A percentile compares a stretch with the other conserved stretches of the same genome.
Conservation (phyloP, 208 protist genomes). For the Leishmania braziliensis region DNA sequence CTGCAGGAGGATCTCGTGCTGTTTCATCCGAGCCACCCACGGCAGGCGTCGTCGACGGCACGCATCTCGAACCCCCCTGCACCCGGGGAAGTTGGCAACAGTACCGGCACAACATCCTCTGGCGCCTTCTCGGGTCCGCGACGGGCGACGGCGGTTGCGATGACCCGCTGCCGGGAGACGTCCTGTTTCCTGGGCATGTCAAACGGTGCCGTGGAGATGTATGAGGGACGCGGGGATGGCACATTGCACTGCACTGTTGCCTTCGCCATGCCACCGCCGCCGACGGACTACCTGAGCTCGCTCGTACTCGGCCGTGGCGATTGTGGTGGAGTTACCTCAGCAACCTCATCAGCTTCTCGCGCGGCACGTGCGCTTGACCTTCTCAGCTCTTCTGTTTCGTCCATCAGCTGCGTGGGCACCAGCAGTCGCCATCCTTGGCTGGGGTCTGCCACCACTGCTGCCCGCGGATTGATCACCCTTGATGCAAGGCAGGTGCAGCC, state of each 20-base stretch:
- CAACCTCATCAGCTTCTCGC: background rate
- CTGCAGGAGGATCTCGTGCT: conserved; percentile 71
- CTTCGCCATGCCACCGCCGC: conserved; percentile 63
- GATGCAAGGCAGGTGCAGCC: conserved; percentile 48
- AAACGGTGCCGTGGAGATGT: conserved; percentile 59
- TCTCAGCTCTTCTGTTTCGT: conserved; percentile 43
- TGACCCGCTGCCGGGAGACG: conserved; percentile 57
- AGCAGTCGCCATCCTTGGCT: conserved; percentile 54
- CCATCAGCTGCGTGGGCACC: conserved; percentile 58
- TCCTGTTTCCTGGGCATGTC: conserved; percentile 63
- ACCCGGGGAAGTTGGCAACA: background rate
- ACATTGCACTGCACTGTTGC: conserved; percentile 29
- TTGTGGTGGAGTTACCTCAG: conserved; percentile 2
- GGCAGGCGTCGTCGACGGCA: conserved; percentile 37
- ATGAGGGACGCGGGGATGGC: conserved; percentile 47
- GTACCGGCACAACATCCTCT: conserved; percentile 1
- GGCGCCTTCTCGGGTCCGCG: conserved; percentile 1
- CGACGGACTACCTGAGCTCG: conserved; percentile 31
- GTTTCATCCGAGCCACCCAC: conserved; percentile 62
- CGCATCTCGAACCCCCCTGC: conserved; percentile 16
- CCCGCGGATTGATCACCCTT: conserved; percentile 57
- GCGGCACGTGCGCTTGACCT: conserved; percentile 24
- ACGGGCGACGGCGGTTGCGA: conserved; percentile 48
- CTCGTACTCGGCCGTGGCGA: conserved; percentile 12
- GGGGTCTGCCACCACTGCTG: conserved; percentile 55